Evolutionary conservation across 257 asterid genomes (phyloP).

Genomic region (Fraxinus pennsylvanica): DNA sequence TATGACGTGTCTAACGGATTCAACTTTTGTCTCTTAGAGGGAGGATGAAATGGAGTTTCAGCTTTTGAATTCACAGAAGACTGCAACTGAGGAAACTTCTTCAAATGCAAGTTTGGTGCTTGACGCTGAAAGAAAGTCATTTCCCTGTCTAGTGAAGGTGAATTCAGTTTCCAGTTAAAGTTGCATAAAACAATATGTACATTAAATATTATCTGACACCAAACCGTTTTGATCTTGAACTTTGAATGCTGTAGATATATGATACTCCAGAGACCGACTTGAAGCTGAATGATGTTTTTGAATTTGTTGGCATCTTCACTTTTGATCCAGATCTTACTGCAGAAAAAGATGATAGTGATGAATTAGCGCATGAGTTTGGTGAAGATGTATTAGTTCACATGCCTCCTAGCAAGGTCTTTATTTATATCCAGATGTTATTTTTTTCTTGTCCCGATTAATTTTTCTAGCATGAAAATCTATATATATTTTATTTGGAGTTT

Average conservation of each 20-base stretch:
- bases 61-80: constrained; percentile 37
- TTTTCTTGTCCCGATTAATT: neutral
- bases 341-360: constrained; percentile 46
- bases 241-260: constrained; percentile 59
- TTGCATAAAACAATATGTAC: neutral
- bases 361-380: constrained; percentile 38
- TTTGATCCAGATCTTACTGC: constrained; percentile 54
- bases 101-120: constrained; percentile 39
- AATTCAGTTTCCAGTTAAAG: constrained; percentile 18
- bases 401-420: constrained; percentile 67
- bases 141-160: constrained; percentile 85
- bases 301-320: constrained; percentile 82
- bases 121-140: constrained; percentile 39
- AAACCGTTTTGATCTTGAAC: constrained; percentile 16
- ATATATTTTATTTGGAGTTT: neutral
- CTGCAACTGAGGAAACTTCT: constrained; percentile 37
- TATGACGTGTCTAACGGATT: constrained; percentile 12
- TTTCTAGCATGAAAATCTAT: neutral
- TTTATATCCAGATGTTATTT: neutral
- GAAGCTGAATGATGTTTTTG: constrained; percentile 86
- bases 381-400: constrained; percentile 55
- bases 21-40: constrained; percentile 36
- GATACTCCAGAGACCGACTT: constrained; percentile 72
- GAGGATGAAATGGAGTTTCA: constrained; percentile 49
- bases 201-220: constrained; percentile 3